Evolutionary conservation across 805 yeast genomes (phyloP).

Genomic region (Cyberlindnera suaveolens): DNA sequence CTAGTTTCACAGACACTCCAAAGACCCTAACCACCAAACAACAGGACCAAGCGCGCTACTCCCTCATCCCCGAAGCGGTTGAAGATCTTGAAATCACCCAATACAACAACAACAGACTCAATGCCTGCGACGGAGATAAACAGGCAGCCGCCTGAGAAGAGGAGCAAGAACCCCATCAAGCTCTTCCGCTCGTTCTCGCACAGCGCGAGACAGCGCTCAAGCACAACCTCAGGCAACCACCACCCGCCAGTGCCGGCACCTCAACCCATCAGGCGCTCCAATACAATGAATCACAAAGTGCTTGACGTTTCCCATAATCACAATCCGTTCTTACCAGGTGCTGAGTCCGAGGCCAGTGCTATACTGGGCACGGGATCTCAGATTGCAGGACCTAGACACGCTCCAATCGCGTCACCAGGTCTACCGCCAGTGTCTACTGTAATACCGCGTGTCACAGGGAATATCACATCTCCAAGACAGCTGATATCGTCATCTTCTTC

Average conservation of each 20-base stretch:
- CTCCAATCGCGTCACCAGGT: background rate
- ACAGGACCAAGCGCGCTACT: too few relatives aligned
- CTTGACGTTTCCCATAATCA: background rate
- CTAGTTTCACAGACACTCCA: too few relatives aligned
- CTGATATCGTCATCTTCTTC: background rate
- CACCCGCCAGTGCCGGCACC: background rate
- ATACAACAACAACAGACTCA: background rate
- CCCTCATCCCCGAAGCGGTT: too few relatives aligned
- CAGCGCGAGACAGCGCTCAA: background rate
- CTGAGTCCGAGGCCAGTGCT: background rate
- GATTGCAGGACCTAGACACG: background rate
- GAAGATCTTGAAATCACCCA: background rate
- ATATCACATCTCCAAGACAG: background rate
- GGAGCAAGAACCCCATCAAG: background rate
- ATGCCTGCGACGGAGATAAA: background rate
- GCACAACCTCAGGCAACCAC: too few relatives aligned
- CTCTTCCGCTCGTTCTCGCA: conserved; percentile 1
- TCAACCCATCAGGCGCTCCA: background rate
- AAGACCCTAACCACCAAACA: too few relatives aligned
- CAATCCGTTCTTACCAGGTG: background rate
- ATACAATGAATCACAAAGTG: background rate
- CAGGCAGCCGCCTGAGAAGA: background rate
- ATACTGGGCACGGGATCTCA: background rate
- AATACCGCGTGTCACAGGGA: background rate
- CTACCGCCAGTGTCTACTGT: background rate